Conservation (phyloP, 75 land plant species). For the Azolla pinnata region DNA sequence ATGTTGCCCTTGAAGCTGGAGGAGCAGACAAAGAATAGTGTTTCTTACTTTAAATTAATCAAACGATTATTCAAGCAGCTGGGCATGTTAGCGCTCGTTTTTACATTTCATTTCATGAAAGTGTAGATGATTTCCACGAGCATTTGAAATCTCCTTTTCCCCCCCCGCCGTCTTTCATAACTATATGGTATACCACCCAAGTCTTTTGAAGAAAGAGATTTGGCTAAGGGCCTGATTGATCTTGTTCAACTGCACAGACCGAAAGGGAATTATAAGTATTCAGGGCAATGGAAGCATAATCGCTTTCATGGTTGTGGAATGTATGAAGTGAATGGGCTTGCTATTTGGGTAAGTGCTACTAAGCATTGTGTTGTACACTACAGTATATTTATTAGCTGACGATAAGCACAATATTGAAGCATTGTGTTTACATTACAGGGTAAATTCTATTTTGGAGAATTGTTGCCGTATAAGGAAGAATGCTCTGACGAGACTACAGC, state of each 20-base stretch:
- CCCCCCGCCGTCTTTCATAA: too few species aligned
- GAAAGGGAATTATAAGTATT: slow-evolving; percentile 75
- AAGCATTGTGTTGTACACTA: background rate
- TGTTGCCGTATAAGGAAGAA: slow-evolving; percentile 40
- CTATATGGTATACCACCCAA: too few species aligned
- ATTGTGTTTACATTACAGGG: slow-evolving; percentile 37
- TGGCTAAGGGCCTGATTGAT: too few species aligned
- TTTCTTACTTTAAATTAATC: too few species aligned
- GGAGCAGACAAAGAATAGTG: too few species aligned
- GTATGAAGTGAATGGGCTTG: slow-evolving; percentile 70
- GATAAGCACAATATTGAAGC: background rate
- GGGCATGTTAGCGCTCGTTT: too few species aligned
- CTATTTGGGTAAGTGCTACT: slow-evolving; percentile 54
- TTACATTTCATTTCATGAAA: too few species aligned
- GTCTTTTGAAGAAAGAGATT: too few species aligned
- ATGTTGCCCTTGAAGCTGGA: too few species aligned
- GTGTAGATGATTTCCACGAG: too few species aligned
- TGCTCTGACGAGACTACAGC: slow-evolving; percentile 51
- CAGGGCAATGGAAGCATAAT: slow-evolving; percentile 93
- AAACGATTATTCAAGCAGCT: too few species aligned
- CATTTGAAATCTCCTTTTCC: too few species aligned
- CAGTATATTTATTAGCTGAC: background rate
- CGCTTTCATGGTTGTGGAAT: slow-evolving; percentile 95
- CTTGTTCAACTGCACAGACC: slow-evolving; percentile 35
- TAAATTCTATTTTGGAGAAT: slow-evolving; percentile 82